These are phyloP conservation scores for Neofusicoccum laricinum DNA, from an alignment of 2,329 filamentous ascomycete species.

Conservation along the genomic window DNA sequence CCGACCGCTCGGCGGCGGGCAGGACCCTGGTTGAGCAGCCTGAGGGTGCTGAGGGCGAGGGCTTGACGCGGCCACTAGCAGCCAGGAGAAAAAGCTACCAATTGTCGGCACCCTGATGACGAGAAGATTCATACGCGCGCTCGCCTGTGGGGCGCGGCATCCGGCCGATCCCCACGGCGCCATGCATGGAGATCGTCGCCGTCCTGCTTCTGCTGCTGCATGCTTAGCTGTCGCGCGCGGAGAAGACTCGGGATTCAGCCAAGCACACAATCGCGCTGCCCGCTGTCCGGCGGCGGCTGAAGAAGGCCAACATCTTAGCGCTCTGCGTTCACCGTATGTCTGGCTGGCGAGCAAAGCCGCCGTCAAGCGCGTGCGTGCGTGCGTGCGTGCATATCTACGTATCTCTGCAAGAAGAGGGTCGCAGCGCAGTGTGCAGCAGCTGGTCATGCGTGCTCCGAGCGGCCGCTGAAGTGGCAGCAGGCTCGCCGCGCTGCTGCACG, in stretches of 20 bases:
- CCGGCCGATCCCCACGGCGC: slow-evolving; percentile 10
- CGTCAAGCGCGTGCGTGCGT: background rate
- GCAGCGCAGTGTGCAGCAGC: slow-evolving; percentile 1
- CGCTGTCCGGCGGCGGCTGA: background rate
- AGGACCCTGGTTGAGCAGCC: background rate
- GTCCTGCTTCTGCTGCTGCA: background rate
- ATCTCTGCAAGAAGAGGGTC: background rate
- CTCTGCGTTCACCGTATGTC: background rate
- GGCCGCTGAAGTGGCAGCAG: slow-evolving; percentile 5
- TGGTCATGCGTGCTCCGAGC: slow-evolving; percentile 3
- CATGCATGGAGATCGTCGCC: slow-evolving; percentile 9
- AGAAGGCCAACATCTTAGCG: background rate
- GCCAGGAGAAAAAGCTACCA: background rate
- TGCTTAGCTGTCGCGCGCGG: slow-evolving; percentile 8
- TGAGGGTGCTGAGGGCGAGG: too few relatives aligned
- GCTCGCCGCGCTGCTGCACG: background rate
- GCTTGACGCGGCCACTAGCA: background rate
- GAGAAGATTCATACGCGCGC: background rate
- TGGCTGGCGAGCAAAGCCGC: background rate
- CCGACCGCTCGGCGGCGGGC: background rate
- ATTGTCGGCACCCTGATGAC: background rate
- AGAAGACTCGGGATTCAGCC: slow-evolving; percentile 10
- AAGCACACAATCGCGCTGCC: background rate
- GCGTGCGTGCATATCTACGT: background rate
- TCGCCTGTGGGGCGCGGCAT: slow-evolving; percentile 7